Percentiles rank a stretch among this genome's conserved stretches.
Evolutionary conservation across 805 yeast genomes (phyloP).

Genomic region (Kurtzmaniella fragi): DNA sequence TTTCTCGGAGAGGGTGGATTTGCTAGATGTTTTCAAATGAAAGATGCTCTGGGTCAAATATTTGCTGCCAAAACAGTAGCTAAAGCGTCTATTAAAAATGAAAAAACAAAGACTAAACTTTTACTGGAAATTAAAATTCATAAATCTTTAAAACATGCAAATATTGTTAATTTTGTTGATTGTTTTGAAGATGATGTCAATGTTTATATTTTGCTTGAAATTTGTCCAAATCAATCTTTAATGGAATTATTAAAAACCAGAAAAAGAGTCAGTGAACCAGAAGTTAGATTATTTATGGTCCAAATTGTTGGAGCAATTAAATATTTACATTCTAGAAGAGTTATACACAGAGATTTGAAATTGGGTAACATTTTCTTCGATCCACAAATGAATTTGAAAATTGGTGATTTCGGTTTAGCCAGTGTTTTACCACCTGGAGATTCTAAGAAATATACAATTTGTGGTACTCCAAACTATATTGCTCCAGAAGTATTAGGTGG

Average conservation of each 20-base stretch:
- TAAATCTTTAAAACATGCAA: conserved; percentile 80
- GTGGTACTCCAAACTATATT: conserved; percentile 98
- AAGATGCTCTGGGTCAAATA: conserved; percentile 78
- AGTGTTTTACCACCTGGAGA: conserved; percentile 71
- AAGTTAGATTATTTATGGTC: conserved; percentile 82
- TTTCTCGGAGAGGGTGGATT: conserved; percentile 98
- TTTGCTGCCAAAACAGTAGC: conserved; percentile 98
- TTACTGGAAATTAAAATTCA: conserved; percentile 94
- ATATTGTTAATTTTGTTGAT: conserved; percentile 88
- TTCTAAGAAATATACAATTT: conserved; percentile 84
- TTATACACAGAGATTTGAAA: conserved; percentile 93
- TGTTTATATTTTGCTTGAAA: conserved; percentile 88
- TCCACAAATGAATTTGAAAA: conserved; percentile 86
- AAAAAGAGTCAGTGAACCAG: conserved; percentile 84
- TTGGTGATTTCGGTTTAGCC: conserved; percentile 99
- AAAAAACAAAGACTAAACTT: conserved; percentile 81
- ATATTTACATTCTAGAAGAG: conserved; percentile 87
- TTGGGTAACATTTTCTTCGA: conserved; percentile 95
- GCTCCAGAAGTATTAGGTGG: conserved; percentile 97
- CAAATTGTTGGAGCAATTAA: conserved; percentile 93
- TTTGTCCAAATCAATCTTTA: conserved; percentile 90
- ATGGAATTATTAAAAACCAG: conserved; percentile 89
- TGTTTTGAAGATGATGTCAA: conserved; percentile 96
- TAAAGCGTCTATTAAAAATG: conserved; percentile 85
- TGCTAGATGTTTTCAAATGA: conserved; percentile 97